A percentile compares a stretch with the other conserved stretches of the same genome.
These are phyloP conservation scores for Grosmannia serpens DNA, from an alignment of 2,329 filamentous ascomycete genomes.

Conservation along the genomic window DNA sequence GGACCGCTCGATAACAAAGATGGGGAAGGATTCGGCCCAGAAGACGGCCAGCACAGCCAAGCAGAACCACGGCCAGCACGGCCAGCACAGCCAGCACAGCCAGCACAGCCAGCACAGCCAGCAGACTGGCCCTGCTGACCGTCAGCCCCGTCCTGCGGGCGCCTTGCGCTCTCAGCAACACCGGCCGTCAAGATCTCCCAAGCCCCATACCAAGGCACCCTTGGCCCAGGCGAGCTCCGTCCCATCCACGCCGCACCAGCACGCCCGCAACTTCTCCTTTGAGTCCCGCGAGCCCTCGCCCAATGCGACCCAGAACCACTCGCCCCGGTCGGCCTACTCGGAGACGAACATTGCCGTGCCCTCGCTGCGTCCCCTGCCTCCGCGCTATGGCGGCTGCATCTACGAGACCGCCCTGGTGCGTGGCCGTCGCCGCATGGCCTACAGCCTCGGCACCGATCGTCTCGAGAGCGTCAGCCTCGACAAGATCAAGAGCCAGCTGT, in stretches of 20 bases:
- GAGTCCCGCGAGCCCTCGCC: constrained; percentile 73
- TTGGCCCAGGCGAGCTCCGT: constrained; percentile 69
- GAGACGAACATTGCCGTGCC: constrained; percentile 70
- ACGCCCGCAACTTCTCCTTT: constrained; percentile 70
- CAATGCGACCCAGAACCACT: constrained; percentile 63
- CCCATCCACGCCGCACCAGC: constrained; percentile 85
- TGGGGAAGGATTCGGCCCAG: constrained; percentile 36
- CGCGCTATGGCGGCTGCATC: constrained; percentile 55
- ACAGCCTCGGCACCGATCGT: constrained; percentile 72
- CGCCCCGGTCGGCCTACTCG: constrained; percentile 80
- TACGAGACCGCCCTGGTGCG: constrained; percentile 81
- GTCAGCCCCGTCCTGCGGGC: background rate
- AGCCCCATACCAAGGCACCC: constrained; percentile 16
- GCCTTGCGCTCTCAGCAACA: constrained; percentile 15
- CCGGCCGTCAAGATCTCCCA: constrained; percentile 15
- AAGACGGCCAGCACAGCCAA: constrained; percentile 31
- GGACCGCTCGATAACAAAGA: constrained; percentile 50
- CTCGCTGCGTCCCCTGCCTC: constrained; percentile 53
- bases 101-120: background rate
- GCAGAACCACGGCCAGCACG: background rate
- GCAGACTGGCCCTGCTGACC: constrained; percentile 5
- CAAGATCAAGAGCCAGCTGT: constrained; percentile 60
- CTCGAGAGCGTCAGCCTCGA: constrained; percentile 60
- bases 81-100: background rate
- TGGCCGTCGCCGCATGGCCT: constrained; percentile 79